Evolutionary conservation across 352 stramenopile species (phyloP).

Genomic region (Globisporangium uncinulatum): DNA sequence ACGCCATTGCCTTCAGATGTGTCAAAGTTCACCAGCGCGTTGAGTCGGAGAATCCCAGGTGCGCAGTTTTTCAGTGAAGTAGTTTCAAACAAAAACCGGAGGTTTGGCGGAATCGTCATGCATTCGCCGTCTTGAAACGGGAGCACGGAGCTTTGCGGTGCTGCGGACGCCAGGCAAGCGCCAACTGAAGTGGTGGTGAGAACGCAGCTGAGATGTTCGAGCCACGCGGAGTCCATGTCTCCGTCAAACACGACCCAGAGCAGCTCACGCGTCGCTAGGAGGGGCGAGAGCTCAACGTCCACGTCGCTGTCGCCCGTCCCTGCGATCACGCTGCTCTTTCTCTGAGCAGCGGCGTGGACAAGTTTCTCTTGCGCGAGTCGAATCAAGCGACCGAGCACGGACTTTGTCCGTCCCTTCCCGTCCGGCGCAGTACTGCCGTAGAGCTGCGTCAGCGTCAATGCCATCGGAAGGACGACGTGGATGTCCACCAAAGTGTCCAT

Average conservation of each 20-base stretch:
- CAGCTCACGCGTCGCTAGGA: constrained; percentile 17
- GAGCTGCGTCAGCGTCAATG: constrained; percentile 36
- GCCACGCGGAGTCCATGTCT: constrained; percentile 26
- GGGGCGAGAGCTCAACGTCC: neutral
- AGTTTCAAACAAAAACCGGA: constrained; percentile 61
- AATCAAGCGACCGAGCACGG: constrained; percentile 30
- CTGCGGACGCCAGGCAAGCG: neutral
- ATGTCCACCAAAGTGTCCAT: constrained; percentile 4
- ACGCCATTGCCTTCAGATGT: neutral
- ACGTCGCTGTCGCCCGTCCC: neutral
- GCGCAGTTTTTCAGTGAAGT: constrained; percentile 28
- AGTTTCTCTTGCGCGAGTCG: constrained; percentile 25
- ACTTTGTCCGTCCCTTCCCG: constrained; percentile 24
- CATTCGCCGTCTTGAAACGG: constrained; percentile 38
- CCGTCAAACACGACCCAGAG: constrained; percentile 48
- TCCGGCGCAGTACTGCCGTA: constrained; percentile 37
- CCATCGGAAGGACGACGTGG: constrained; percentile 30
- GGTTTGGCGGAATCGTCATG: constrained; percentile 55
- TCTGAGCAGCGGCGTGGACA: neutral
- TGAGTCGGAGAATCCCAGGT: constrained; percentile 24
- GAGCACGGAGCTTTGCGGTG: constrained; percentile 7
- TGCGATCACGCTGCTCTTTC: neutral
- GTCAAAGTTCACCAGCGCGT: constrained; percentile 21
- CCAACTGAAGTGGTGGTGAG: constrained; percentile 6
- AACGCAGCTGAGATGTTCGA: constrained; percentile 30